Evolutionary conservation across 345 rosid genomes (phyloP).

Genomic region (Nasturtium officinale): DNA sequence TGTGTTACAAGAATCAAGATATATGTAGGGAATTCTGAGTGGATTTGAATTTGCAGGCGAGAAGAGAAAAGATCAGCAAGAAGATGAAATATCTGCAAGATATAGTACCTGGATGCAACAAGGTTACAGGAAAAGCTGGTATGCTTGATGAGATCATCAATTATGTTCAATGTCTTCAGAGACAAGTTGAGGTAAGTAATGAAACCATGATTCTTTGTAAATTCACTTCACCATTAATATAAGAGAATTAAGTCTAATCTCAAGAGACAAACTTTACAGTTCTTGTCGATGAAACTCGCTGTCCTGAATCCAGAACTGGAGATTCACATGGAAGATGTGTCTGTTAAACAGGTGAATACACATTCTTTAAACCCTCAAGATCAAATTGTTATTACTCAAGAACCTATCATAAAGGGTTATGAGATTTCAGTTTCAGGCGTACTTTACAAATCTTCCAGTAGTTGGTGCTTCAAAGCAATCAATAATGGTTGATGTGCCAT

Average conservation of each 20-base stretch:
- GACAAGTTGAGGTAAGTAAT: constrained; percentile 70
- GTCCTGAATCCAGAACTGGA: constrained; percentile 58
- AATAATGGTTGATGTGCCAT: constrained; percentile 40
- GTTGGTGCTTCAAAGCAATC: constrained; percentile 38
- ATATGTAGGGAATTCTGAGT: constrained; percentile 8
- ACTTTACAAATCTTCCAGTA: constrained; percentile 46
- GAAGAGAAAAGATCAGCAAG: constrained; percentile 70
- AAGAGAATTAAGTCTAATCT: constrained; percentile 8
- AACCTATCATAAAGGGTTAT: not conserved
- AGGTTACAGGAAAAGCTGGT: constrained; percentile 68
- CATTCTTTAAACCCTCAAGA: constrained; percentile 4
- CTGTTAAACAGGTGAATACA: constrained; percentile 47
- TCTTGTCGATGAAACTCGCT: constrained; percentile 85
- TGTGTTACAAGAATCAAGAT: constrained; percentile 13
- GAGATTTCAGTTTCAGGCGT: constrained; percentile 48
- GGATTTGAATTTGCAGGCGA: constrained; percentile 49
- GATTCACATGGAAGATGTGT: constrained; percentile 47
- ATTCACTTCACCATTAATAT: not conserved
- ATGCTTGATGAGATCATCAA: constrained; percentile 84
- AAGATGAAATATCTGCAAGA: constrained; percentile 75
- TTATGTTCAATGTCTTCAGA: constrained; percentile 76
- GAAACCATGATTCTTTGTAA: constrained; percentile 21
- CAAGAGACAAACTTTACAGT: constrained; percentile 46
- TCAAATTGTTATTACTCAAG: not conserved
- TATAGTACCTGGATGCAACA: constrained; percentile 70